Evolutionary conservation across 2,329 filamentous ascomycete genomes (phyloP).

Genomic region (Penicillium hordei): DNA sequence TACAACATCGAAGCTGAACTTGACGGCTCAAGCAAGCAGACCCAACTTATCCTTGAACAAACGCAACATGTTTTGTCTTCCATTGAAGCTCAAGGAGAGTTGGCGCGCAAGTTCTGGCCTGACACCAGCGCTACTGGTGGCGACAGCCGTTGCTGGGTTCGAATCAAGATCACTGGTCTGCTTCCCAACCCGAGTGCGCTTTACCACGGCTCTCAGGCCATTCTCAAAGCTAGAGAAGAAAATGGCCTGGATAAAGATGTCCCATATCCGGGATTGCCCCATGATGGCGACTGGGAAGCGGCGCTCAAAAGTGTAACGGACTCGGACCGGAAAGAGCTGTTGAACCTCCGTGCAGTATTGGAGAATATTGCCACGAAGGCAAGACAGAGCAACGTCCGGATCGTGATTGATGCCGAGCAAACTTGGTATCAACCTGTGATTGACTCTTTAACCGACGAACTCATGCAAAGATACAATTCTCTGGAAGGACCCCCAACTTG

Average conservation of each 20-base stretch:
- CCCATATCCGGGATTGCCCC: neutral
- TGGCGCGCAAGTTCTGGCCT: neutral
- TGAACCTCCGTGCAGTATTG: neutral
- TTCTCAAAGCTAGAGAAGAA: neutral
- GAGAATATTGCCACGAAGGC: neutral
- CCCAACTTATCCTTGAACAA: neutral
- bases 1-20: neutral
- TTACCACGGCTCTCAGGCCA: neutral
- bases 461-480: neutral
- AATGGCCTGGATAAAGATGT: neutral
- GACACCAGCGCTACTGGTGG: neutral
- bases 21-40: neutral
- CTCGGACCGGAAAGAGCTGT: neutral
- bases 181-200: neutral
- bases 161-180: neutral
- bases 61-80: neutral
- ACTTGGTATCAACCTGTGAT: neutral
- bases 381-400: neutral
- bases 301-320: neutral
- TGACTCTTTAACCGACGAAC: neutral
- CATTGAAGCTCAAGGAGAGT: neutral
- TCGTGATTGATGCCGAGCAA: neutral
- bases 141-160: neutral
- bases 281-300: neutral
- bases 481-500: neutral